Conservation (phyloP, 768 basidiomycete species). For the Austroboletus festivus region DNA sequence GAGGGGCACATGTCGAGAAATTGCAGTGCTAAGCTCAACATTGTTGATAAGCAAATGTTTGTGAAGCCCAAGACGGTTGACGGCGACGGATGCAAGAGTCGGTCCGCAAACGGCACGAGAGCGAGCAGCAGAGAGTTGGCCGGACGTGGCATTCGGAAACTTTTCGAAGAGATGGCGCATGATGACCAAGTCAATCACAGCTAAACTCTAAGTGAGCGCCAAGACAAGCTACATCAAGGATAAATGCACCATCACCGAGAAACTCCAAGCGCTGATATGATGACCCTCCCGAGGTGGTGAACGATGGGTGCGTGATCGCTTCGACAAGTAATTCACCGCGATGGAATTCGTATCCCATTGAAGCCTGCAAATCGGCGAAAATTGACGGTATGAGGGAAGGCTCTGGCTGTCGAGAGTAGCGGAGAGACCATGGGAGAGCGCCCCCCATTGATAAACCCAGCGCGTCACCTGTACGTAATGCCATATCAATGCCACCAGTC, state of each 20-base stretch:
- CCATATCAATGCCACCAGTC: constrained; percentile 67
- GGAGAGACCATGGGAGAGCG: constrained; percentile 58
- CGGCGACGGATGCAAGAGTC: constrained; percentile 66
- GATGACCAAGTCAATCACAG: constrained; percentile 69
- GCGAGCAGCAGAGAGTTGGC: constrained; percentile 70
- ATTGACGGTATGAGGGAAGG: constrained; percentile 40
- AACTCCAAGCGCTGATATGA: constrained; percentile 89
- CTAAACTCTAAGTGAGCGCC: constrained; percentile 35
- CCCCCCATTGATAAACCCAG: constrained; percentile 77
- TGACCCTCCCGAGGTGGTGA: constrained; percentile 46
- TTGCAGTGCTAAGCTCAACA: constrained; percentile 61
- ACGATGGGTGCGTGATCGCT: constrained; percentile 86
- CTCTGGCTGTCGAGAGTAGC: constrained; percentile 41
- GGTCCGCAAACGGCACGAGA: constrained; percentile 71
- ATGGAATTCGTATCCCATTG: constrained; percentile 68
- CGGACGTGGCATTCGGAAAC: constrained; percentile 70
- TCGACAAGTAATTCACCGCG: constrained; percentile 63
- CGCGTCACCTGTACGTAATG: constrained; percentile 58
- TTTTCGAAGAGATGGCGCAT: constrained; percentile 67
- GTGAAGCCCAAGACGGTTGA: constrained; percentile 65
- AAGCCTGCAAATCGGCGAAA: constrained; percentile 55
- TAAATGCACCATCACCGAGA: constrained; percentile 75
- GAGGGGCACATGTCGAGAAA: constrained; percentile 57
- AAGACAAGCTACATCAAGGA: neutral
- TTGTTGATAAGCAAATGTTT: constrained; percentile 68